Conservation (phyloP, 202 grass and related monocot species). For the Miscanthus sacchariflorus region DNA sequence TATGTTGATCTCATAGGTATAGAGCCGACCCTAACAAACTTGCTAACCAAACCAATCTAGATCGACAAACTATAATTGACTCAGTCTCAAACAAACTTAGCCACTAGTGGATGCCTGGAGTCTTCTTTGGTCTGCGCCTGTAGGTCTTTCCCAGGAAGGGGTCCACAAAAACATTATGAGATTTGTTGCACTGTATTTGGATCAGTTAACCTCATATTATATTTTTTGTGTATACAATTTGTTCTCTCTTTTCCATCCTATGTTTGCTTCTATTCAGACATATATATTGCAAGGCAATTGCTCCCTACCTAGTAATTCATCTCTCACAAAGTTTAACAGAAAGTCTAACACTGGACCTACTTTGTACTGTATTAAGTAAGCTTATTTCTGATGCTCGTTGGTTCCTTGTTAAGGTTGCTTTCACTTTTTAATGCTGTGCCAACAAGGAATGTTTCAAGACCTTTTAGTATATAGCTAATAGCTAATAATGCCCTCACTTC, state of each 20-base stretch:
- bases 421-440: not conserved
- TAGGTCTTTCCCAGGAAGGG: no score
- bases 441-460: not conserved
- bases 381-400: conserved; percentile 28
- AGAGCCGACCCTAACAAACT: no score
- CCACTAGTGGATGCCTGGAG: no score
- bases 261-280: conserved; percentile 16
- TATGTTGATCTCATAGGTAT: no score
- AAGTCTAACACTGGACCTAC: not conserved
- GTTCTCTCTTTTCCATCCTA: not conserved
- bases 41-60: no score
- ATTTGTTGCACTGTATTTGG: not conserved
- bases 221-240: not conserved
- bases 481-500: conserved; percentile 20
- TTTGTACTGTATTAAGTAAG: conserved; percentile 24
- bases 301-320: not conserved
- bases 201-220: not conserved
- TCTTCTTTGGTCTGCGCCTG: no score
- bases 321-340: not conserved
- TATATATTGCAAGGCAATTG: not conserved
- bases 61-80: no score
- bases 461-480: conserved; percentile 24
- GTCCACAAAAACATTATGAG: not conserved
- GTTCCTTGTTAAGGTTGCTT: conserved; percentile 12
- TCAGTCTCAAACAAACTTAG: no score